Conservation (phyloP, 495 filamentous ascomycete species). For the Neurospora sp. region DNA sequence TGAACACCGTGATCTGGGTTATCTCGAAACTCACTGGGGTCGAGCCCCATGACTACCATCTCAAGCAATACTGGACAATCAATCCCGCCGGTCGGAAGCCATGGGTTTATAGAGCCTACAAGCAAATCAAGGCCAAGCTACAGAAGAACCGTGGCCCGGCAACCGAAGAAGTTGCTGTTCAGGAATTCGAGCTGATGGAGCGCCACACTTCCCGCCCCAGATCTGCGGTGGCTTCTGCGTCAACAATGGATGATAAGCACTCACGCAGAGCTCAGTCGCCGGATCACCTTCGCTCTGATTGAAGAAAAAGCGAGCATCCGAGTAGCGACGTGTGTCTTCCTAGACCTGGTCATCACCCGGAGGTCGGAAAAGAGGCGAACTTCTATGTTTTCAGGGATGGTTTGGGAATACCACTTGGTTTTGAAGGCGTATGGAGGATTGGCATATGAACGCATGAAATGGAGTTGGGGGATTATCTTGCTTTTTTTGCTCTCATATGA, state of each 20-base stretch:
- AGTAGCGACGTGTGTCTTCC: neutral
- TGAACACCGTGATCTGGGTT: conserved; percentile 56
- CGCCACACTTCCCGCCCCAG: neutral
- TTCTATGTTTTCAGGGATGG: neutral
- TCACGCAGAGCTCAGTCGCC: neutral
- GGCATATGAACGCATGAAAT: neutral
- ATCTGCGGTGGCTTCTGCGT: neutral
- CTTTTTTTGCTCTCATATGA: neutral
- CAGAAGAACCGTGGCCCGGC: neutral
- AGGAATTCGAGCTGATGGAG: neutral
- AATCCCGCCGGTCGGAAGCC: conserved; percentile 26
- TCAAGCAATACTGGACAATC: conserved; percentile 70
- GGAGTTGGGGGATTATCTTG: neutral
- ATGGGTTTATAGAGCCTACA: conserved; percentile 22
- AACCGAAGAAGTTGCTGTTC: neutral
- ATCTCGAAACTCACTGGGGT: conserved; percentile 45
- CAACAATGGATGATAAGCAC: neutral
- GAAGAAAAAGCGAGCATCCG: neutral
- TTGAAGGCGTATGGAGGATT: neutral
- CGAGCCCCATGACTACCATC: conserved; percentile 58
- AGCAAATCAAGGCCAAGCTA: neutral
- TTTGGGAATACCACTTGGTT: neutral
- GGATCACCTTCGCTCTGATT: neutral
- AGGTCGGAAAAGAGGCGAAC: neutral
- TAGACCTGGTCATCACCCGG: neutral